Evolutionary conservation across 108 stramenopile genomes (phyloP).

Genomic region (Schizochytrium sp.): DNA sequence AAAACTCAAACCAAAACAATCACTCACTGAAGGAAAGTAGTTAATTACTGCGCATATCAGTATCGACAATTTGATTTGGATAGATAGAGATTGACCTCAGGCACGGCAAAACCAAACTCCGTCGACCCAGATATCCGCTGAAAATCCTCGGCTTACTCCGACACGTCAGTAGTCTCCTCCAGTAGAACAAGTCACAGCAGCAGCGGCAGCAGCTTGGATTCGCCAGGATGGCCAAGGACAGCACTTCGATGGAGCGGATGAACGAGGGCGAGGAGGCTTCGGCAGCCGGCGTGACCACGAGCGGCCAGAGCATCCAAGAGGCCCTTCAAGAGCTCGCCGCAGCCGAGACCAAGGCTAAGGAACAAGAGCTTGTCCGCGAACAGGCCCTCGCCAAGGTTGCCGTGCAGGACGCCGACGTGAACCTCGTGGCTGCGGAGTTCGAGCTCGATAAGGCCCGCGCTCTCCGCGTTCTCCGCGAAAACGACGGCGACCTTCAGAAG

Average conservation of each 20-base stretch:
- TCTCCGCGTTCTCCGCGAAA: not conserved
- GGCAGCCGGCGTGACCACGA: not conserved
- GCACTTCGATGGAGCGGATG: constrained; percentile 29
- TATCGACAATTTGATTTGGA: too few relatives aligned
- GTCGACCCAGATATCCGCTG: too few relatives aligned
- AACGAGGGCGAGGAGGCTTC: constrained; percentile 43
- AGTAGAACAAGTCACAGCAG: too few relatives aligned
- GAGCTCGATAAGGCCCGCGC: constrained; percentile 10
- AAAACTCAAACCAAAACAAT: too few relatives aligned
- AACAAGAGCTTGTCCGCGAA: not conserved
- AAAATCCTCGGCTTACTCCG: too few relatives aligned
- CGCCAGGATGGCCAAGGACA: constrained; percentile 36
- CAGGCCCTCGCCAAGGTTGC: constrained; percentile 21
- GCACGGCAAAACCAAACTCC: too few relatives aligned
- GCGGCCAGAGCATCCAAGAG: constrained; percentile 6
- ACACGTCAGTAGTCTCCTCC: too few relatives aligned
- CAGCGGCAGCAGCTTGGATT: too few relatives aligned
- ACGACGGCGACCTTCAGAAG: constrained; percentile 7
- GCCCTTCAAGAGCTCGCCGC: constrained; percentile 7
- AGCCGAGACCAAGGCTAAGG: constrained; percentile 29
- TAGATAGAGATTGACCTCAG: too few relatives aligned
- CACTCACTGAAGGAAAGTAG: too few relatives aligned
- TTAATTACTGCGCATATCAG: too few relatives aligned
- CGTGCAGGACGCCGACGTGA: constrained; percentile 21
- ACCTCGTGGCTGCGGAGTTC: constrained; percentile 18